Conservation (phyloP, 345 rosid genomes). For the Gossypium stocksii region DNA sequence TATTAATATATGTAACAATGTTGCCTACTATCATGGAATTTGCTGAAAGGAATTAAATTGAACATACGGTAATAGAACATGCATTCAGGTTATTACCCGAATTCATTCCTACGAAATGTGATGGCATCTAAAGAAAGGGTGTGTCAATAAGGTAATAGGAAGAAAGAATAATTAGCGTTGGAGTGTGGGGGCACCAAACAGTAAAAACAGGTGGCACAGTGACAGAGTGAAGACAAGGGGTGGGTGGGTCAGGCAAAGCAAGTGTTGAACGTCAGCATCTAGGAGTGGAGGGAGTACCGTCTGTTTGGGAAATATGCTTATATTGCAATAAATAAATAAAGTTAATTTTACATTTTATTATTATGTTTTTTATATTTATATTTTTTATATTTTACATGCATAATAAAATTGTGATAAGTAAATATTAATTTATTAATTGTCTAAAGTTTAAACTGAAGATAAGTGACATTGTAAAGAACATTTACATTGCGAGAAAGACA, state of each 20-base stretch:
- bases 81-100: not conserved
- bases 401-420: too few relatives aligned
- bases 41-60: too few relatives aligned
- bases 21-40: too few relatives aligned
- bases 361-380: too few relatives aligned
- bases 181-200: not conserved
- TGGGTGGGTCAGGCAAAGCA: not conserved
- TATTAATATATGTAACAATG: too few relatives aligned
- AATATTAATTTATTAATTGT: too few relatives aligned
- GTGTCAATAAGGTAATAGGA: not conserved
- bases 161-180: not conserved
- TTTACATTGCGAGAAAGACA: too few relatives aligned
- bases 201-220: not conserved
- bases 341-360: too few relatives aligned
- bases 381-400: too few relatives aligned
- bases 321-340: too few relatives aligned
- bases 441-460: too few relatives aligned
- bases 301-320: not conserved
- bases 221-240: not conserved
- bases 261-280: not conserved
- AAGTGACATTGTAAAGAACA: too few relatives aligned
- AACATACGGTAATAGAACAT: not conserved
- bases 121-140: not conserved
- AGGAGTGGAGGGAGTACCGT: not conserved
- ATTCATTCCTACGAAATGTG: not conserved